phyloP scores from a whole-genome alignment of 1,284 basidiomycete species.

The Paramarasmius palmivorus region DNA sequence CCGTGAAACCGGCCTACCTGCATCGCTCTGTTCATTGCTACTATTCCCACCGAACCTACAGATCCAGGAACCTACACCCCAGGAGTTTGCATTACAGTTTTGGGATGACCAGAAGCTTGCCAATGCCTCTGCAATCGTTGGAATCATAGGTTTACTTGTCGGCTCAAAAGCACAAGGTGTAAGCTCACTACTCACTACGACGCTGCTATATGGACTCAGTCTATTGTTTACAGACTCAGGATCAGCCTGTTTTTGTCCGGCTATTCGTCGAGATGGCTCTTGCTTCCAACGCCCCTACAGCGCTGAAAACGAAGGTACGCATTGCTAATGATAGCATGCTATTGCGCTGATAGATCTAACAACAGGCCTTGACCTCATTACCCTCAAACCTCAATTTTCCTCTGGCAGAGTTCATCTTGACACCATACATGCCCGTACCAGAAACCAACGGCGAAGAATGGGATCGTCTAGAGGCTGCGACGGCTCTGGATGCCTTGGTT shows the following conservation, averaged over 20 bases:
- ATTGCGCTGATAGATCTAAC: slow-evolving; percentile 9
- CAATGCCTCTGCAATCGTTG: slow-evolving; percentile 78
- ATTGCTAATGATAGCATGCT: neutral
- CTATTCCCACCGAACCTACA: slow-evolving; percentile 80
- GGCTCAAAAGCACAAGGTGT: slow-evolving; percentile 73
- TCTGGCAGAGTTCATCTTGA: slow-evolving; percentile 61
- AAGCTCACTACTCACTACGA: slow-evolving; percentile 28
- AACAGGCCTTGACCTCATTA: slow-evolving; percentile 64
- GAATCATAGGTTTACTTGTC: slow-evolving; percentile 77
- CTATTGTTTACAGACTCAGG: slow-evolving; percentile 50
- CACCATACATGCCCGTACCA: slow-evolving; percentile 80
- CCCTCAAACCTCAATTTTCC: slow-evolving; percentile 63
- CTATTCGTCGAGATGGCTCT: slow-evolving; percentile 88
- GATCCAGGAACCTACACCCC: slow-evolving; percentile 70
- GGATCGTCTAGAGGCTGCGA: slow-evolving; percentile 75
- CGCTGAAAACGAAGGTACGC: slow-evolving; percentile 81
- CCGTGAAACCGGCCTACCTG: slow-evolving; percentile 87
- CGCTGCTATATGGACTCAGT: slow-evolving; percentile 3
- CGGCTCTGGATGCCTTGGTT: slow-evolving; percentile 75
- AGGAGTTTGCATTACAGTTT: slow-evolving; percentile 94
- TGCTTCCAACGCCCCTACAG: slow-evolving; percentile 88
- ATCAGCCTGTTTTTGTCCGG: slow-evolving; percentile 70
- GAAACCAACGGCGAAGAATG: slow-evolving; percentile 87
- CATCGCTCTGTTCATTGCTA: slow-evolving; percentile 80
- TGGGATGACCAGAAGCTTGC: slow-evolving; percentile 91